Conservation (phyloP, 345 rosid species). For the Brassica rapa region DNA sequence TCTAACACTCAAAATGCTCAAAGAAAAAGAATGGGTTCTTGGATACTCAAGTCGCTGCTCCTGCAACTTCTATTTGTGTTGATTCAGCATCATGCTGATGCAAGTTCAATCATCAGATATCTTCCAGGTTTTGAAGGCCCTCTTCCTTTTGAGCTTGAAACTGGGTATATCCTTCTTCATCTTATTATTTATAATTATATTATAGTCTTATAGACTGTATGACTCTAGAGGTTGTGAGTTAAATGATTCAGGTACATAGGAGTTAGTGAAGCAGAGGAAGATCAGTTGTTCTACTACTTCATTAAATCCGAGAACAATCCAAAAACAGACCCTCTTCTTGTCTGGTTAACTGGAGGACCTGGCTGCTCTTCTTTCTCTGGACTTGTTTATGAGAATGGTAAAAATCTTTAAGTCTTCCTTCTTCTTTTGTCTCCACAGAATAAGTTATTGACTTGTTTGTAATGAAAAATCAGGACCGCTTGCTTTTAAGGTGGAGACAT, state of each 20-base stretch:
- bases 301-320: slow-evolving; percentile 36
- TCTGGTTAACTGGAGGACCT: slow-evolving; percentile 46
- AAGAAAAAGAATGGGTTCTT: background rate
- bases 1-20: background rate
- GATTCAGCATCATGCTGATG: background rate
- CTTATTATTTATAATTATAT: background rate
- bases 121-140: background rate
- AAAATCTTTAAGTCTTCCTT: background rate
- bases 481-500: background rate
- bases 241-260: background rate
- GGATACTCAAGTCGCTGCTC: background rate
- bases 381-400: slow-evolving; percentile 29
- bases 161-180: background rate
- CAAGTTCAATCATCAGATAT: background rate
- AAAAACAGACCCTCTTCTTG: slow-evolving; percentile 13
- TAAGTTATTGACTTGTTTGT: background rate
- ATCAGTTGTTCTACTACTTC: slow-evolving; percentile 40
- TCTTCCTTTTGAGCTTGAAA: background rate
- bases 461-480: background rate
- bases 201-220: background rate
- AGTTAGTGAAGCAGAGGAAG: slow-evolving; percentile 22
- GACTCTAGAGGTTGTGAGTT: background rate
- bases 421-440: background rate
- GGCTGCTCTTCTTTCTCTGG: slow-evolving; percentile 44
- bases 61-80: background rate